Evolutionary conservation across 2,329 filamentous ascomycete genomes (phyloP), one percentile per base, ranked within the genome.

Genomic region (Diplodia scrobiculata): DNA sequence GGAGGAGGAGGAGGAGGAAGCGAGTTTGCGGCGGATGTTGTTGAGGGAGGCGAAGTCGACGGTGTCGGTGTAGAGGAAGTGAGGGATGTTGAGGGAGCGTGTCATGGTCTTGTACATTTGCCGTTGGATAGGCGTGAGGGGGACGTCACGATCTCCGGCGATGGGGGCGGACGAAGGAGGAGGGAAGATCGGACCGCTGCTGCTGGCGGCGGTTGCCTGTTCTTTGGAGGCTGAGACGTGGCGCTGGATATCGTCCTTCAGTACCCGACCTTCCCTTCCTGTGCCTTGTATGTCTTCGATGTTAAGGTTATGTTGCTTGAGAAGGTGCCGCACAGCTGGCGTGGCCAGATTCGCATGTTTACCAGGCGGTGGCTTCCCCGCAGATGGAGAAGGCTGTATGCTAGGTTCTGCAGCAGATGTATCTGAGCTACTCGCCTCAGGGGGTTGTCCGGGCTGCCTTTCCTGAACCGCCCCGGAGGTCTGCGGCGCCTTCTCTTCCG

Each of bases 21-120:
- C 29, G 29, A 97, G 84, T 55, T 87, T 89, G 68, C 83, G 82
- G 54, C 95, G 91, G 63, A 97, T 84, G 58, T 85, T 79, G 67
- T 87, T 87, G 4, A 99, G 84, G 47, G 84, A 82, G 51, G 90
- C 89, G 76, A 97, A 89, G 79, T 96, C 90, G 59, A 97, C 83
- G 75, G 94, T 91, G 78, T 97, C 92, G 47, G 92, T 90, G 80
- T 96, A 99, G 68, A 98, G 86, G 79, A 99, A 97, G 79, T 98
- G 95, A 0, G 95, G 95, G 72, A 97, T 98, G 60, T 80, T 86
- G 69, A 99, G 84, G 2, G 94, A 97, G 67, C 88, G 88, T 14
- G 94, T 97, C 95, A 99, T 99, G 68, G 88, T 86, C 81, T 96
- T 97, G 87, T 97, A 98, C 95, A 99, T 99, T 75, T 92, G 90